These are phyloP conservation scores for Yamadazyma oceani DNA, from an alignment of 1,139 yeast species.

Conservation along the genomic window DNA sequence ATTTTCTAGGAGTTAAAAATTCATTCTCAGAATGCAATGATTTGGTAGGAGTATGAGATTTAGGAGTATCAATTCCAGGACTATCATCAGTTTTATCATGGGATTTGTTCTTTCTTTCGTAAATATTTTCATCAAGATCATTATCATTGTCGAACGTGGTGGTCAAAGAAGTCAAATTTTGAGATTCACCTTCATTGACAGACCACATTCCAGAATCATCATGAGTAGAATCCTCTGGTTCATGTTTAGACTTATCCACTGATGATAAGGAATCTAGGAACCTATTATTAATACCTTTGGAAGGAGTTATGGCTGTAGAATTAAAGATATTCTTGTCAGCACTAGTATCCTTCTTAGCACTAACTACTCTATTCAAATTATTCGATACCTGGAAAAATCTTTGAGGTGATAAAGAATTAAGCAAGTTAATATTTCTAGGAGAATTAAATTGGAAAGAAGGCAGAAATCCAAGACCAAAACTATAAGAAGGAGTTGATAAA, in stretches of 20 bases:
- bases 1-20: conserved; percentile 34
- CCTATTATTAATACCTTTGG: conserved; percentile 15
- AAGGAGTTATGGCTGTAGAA: conserved; percentile 24
- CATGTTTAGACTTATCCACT: conserved; percentile 9
- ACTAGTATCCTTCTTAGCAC: conserved; percentile 7
- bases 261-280: conserved; percentile 25
- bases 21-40: conserved; percentile 7
- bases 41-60: conserved; percentile 4
- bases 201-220: conserved; percentile 35
- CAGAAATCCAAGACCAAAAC: conserved; percentile 45
- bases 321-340: conserved; percentile 11
- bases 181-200: conserved; percentile 24
- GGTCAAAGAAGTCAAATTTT: conserved; percentile 27
- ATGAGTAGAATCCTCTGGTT: conserved; percentile 8
- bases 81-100: not conserved
- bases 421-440: conserved; percentile 26
- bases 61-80: not conserved
- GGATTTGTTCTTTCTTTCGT: not conserved
- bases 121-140: conserved; percentile 1
- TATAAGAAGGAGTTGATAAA: conserved; percentile 34
- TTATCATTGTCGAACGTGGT: conserved; percentile 21
- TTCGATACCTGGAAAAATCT: conserved; percentile 30
- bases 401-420: conserved; percentile 38
- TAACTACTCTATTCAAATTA: conserved; percentile 17
- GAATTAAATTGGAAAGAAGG: conserved; percentile 45